phyloP scores from a whole-genome alignment of 2,329 filamentous ascomycete genomes.

The Dothideomycetes sp. region DNA sequence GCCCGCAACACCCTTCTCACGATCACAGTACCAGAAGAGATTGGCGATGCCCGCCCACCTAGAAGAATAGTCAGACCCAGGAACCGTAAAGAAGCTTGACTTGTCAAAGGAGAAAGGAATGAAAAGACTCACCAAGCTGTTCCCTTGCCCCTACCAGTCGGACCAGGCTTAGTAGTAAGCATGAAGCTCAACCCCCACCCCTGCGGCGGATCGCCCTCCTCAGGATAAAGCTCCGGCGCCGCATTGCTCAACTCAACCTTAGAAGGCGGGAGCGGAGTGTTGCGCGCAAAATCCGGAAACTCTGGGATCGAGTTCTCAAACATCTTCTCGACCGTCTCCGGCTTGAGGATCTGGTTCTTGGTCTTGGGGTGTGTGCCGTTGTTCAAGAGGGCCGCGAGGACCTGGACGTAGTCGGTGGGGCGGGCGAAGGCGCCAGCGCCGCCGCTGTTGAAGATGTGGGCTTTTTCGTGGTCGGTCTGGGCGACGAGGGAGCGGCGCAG shows the following conservation, averaged over 20 bases:
- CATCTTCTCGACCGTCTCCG: conserved; percentile 50
- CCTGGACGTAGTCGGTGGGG: conserved; percentile 49
- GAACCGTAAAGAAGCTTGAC: too few species aligned
- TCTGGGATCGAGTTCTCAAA: conserved; percentile 45
- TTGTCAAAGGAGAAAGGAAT: too few species aligned
- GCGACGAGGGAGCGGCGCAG: conserved; percentile 36
- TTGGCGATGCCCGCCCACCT: conserved; percentile 27
- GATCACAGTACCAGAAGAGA: conserved; percentile 27
- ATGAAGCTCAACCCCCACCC: conserved; percentile 48
- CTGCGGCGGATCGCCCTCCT: conserved; percentile 41
- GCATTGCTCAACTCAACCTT: background rate
- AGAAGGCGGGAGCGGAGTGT: background rate
- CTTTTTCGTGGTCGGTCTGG: conserved; percentile 31
- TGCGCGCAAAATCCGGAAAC: conserved; percentile 22
- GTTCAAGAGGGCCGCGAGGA: conserved; percentile 53
- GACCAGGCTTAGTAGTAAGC: conserved; percentile 21
- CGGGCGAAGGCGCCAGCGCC: conserved; percentile 51
- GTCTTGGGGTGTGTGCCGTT: conserved; percentile 50
- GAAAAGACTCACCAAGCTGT: too few species aligned
- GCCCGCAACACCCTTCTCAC: conserved; percentile 25
- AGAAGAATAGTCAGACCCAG: too few species aligned
- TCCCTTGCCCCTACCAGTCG: conserved; percentile 22
- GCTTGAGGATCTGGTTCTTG: conserved; percentile 41
- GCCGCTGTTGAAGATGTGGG: conserved; percentile 44
- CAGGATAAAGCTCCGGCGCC: conserved; percentile 39